Evolutionary conservation across 1,284 basidiomycete genomes (phyloP), one percentile per base, ranked within the genome.

Genomic region (Singerocomus inundabilis): DNA sequence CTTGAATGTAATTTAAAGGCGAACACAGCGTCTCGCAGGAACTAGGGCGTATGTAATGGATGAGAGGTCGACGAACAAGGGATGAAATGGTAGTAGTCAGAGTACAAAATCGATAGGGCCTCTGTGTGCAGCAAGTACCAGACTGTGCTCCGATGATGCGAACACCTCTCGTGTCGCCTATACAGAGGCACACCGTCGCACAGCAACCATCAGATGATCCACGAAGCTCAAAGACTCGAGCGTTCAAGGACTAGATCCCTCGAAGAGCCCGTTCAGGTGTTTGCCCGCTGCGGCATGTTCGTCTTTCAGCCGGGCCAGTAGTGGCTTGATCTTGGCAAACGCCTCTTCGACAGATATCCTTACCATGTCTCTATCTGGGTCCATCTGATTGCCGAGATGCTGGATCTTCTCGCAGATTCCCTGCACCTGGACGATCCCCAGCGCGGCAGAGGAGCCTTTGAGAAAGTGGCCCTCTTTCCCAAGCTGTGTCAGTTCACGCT

Each of bases 391-490:
- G 44, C 93, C 93, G 63, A 88, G 86, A 70, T 94, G 84, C 70
- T 96, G 93, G 67, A 96, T 94, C 70, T 81, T 81, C 70, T 93
- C 92, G 72, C 93, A 96, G 39, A 85, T 84, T 26, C 74, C 78
- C 65, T 92, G 85, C 48, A 98, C 92, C 60, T 82, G 83, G 56
- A 76, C 74, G 35, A 94, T 81, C 32, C 93, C 93, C 37, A 97
- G 79, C 2, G 94, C 91, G 13, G 93, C 93, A 29, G 91, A 94
- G 2, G 93, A 95, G 43, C 93, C 94, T 70, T 97, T 98, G 65
- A 98, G 82, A 70, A 92, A 98, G 70, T 98, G 94, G 1, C 93
- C 94, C 11, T 91, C 77, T 15, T 77, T 75, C 5, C 89, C 88
- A 13, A 97, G 79, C 57, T 82, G 71, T 8, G 63, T 58, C 13